phyloP scores from a whole-genome alignment of 306 rosid genomes.

The Vigna unguiculata region DNA sequence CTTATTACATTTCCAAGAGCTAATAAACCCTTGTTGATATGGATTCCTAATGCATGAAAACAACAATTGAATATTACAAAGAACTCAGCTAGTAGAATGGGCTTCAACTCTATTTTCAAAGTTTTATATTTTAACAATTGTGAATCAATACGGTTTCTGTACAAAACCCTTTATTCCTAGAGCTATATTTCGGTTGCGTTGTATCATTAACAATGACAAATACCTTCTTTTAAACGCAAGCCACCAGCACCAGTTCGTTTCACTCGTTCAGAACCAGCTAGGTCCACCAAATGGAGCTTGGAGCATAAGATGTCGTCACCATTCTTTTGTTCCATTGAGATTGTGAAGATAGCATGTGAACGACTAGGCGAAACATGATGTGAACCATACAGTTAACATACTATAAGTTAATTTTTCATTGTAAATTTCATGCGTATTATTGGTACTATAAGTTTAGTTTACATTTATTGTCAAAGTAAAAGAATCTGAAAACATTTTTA shows the following conservation, averaged over 20 bases:
- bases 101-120: conserved; percentile 5
- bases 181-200: not conserved
- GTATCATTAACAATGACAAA: conserved; percentile 21
- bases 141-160: conserved; percentile 11
- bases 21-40: conserved; percentile 90
- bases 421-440: not conserved
- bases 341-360: conserved; percentile 96
- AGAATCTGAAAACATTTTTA: not conserved
- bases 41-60: conserved; percentile 73
- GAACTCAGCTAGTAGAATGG: conserved; percentile 25
- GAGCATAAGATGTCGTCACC: conserved; percentile 91
- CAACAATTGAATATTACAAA: conserved; percentile 14
- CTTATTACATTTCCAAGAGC: conserved; percentile 98
- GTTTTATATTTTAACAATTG: not conserved
- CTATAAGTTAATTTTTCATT: conserved; percentile 33
- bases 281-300: conserved; percentile 90
- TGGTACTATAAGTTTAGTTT: not conserved
- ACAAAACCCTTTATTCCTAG: not conserved
- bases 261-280: conserved; percentile 97
- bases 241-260: conserved; percentile 98
- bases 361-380: conserved; percentile 62
- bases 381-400: conserved; percentile 12
- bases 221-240: conserved; percentile 97
- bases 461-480: conserved; percentile 3
- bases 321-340: conserved; percentile 91